Conservation (phyloP, 1,284 basidiomycete species). For the Prillingera fragicola region DNA sequence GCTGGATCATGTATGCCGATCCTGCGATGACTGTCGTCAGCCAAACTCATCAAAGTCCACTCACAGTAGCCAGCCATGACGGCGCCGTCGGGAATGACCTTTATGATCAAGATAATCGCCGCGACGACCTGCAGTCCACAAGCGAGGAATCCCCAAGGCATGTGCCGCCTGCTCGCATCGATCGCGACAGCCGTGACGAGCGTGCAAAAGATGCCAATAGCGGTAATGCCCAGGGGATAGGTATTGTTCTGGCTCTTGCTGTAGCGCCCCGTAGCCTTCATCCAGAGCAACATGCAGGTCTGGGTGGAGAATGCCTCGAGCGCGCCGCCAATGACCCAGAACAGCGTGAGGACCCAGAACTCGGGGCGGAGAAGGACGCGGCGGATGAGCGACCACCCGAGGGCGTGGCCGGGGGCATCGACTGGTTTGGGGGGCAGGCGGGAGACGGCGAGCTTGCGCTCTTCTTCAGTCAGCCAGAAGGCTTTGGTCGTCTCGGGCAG, state of each 20-base stretch:
- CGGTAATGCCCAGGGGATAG: slow-evolving; percentile 8
- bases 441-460: slow-evolving; percentile 8
- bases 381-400: slow-evolving; percentile 3
- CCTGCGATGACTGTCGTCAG: slow-evolving; percentile 6
- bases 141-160: slow-evolving; percentile 2
- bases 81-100: background rate
- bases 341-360: slow-evolving; percentile 9
- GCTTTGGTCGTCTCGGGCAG: slow-evolving; percentile 7
- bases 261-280: slow-evolving; percentile 6
- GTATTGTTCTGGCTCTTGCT: slow-evolving; percentile 4
- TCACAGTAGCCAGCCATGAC: slow-evolving; percentile 4
- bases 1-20: slow-evolving; percentile 14
- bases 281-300: slow-evolving; percentile 9
- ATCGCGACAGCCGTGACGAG: slow-evolving; percentile 2
- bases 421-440: slow-evolving; percentile 10
- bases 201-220: slow-evolving; percentile 4
- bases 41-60: background rate
- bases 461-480: slow-evolving; percentile 8
- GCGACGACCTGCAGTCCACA: slow-evolving; percentile 3
- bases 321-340: slow-evolving; percentile 10
- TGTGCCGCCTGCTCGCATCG: slow-evolving; percentile 1
- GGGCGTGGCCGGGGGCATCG: slow-evolving; percentile 1
- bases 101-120: slow-evolving; percentile 1
- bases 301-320: slow-evolving; percentile 11
- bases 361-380: slow-evolving; percentile 5